Evolutionary conservation across 192 early-diverging fungal genomes (phyloP), one percentile per base, ranked within the genome.

Genomic region (Entomortierella chlamydospora): DNA sequence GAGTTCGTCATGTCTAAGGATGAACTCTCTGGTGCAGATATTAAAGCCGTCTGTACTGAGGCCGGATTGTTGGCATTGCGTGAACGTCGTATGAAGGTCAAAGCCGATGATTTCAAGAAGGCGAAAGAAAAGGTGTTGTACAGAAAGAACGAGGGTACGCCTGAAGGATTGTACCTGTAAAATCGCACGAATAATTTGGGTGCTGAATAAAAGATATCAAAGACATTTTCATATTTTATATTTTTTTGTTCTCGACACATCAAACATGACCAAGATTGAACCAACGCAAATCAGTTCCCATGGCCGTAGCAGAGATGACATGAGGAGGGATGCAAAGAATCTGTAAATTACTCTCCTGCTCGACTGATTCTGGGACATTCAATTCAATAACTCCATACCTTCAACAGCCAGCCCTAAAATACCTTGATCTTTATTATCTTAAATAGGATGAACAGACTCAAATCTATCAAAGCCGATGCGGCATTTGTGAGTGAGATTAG

Each of bases 1-100:
- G 98, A 99, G 74, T 97, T 98, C 89, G 95, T 99, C 51, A 98
- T 97, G 96, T 94, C 96, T 12, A 99, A 99, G 85, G 98, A 99
- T 84, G 98, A 99, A 79, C 86, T 99, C 47, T 95, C 93, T 57
- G 98, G 98, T 55, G 98, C 98, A 25, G 98, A 99, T 84, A 96
- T 99, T 68, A 99, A 99, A 91, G 98, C 98, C 57, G 95, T 99
- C 66, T 99, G 98, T 86, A 99, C 98, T 8, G 98, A 99, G 81
- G 92, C 98, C n/a, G 98, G 98, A 57, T 86, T 99, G 72, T 82
- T 99, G 64, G 98, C 98, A 25, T 84, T 99, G 59, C 91, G 98
- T 50, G 98, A 99, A 85, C 91, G 98, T 70, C 89, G 98, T 59
- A 99, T 99, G 98, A 97, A 93, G 83, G 98, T 99, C 22, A 90